These are phyloP conservation scores for Lentinula novae-zelandiae DNA, from an alignment of 1,284 basidiomycete genomes.

Conservation along the genomic window DNA sequence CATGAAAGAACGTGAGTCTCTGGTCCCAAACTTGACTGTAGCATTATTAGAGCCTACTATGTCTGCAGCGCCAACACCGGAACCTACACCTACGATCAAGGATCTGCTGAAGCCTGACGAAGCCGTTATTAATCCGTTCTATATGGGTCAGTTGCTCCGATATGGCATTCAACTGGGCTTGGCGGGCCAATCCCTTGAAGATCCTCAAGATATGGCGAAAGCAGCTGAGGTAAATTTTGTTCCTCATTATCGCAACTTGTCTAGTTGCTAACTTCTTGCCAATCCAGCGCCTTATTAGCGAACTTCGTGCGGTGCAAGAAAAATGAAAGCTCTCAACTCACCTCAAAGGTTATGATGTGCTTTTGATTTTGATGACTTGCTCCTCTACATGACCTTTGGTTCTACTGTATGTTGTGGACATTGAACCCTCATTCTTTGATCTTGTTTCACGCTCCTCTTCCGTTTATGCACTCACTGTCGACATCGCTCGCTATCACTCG, in stretches of 20 bases:
- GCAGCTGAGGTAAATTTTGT: conserved; percentile 45
- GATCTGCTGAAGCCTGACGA: conserved; percentile 43
- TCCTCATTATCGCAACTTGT: background rate
- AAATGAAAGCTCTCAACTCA: background rate
- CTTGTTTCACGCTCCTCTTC: background rate
- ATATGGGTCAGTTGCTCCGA: conserved; percentile 65
- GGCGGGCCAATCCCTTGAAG: conserved; percentile 23
- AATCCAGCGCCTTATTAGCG: conserved; percentile 31
- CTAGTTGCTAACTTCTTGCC: background rate
- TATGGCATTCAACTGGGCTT: conserved; percentile 61
- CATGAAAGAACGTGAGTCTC: conserved; percentile 39
- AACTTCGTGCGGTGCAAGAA: conserved; percentile 28
- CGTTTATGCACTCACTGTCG: background rate
- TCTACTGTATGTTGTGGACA: background rate
- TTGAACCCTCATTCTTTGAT: background rate
- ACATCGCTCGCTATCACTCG: conserved; percentile 4
- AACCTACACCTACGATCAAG: conserved; percentile 17
- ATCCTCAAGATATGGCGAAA: conserved; percentile 35
- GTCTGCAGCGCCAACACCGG: conserved; percentile 8
- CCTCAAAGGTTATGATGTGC: background rate
- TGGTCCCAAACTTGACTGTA: background rate
- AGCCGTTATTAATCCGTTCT: conserved; percentile 69
- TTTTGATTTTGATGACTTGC: background rate
- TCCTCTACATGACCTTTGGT: background rate
- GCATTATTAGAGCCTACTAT: conserved; percentile 20